Evolutionary conservation across 164 flowering plant genomes (phyloP).

Genomic region (Nymphaea thermarum): DNA sequence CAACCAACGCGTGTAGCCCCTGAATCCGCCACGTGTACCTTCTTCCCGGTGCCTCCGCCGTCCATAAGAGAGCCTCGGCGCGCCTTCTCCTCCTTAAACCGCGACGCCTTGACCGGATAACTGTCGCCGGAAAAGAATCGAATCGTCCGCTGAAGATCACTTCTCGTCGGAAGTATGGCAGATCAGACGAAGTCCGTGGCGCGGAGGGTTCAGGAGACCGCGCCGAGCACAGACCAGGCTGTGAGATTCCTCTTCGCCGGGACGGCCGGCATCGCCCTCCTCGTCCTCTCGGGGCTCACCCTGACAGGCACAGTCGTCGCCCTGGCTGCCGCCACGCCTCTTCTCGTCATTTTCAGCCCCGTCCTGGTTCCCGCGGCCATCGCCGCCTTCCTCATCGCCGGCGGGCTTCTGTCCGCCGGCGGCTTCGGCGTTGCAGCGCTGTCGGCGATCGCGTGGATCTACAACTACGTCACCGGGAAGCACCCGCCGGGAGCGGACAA

Average conservation of each 20-base stretch:
- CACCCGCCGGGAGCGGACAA: slow-evolving; percentile 38
- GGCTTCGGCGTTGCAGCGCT: slow-evolving; percentile 39
- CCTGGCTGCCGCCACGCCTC: slow-evolving; percentile 26
- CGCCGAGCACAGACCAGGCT: slow-evolving; percentile 15
- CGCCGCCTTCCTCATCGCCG: slow-evolving; percentile 13
- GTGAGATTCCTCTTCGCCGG: slow-evolving; percentile 40
- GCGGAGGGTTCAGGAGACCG: slow-evolving; percentile 4
- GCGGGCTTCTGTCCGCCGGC: slow-evolving; percentile 39
- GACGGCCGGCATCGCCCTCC: slow-evolving; percentile 30
- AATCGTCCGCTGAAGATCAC: no score
- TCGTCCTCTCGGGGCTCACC: slow-evolving; percentile 34
- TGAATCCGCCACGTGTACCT: background rate
- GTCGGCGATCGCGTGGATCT: slow-evolving; percentile 36
- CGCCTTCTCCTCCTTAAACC: background rate
- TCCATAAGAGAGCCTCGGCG: background rate
- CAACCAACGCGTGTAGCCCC: background rate
- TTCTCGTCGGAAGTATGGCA: background rate
- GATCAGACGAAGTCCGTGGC: background rate
- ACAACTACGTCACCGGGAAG: slow-evolving; percentile 15
- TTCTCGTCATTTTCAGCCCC: slow-evolving; percentile 16
- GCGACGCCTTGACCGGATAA: background rate
- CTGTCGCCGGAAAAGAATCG: background rate
- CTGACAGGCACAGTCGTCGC: slow-evolving; percentile 35
- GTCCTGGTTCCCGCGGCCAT: slow-evolving; percentile 40
- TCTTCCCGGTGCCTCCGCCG: background rate